Evolutionary conservation across 2,329 filamentous ascomycete genomes (phyloP).

Genomic region (Tolypocladium pustulatum): DNA sequence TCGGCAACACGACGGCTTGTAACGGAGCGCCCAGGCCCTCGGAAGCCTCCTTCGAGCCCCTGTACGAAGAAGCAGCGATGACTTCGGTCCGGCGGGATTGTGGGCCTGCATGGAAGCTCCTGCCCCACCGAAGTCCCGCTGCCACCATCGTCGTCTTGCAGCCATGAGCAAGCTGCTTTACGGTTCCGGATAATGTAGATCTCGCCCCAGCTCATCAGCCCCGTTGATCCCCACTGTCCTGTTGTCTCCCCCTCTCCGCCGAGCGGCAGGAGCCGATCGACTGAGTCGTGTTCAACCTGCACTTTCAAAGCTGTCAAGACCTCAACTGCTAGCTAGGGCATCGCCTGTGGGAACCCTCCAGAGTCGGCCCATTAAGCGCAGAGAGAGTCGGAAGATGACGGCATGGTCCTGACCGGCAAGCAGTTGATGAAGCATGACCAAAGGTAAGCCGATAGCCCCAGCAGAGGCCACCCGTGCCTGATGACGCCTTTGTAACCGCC

Average conservation of each 20-base stretch:
- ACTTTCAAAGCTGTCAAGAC: neutral
- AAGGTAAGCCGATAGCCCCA: neutral
- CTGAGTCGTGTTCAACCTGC: neutral
- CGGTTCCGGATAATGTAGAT: neutral
- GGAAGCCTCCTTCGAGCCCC: neutral
- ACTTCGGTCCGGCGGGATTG: neutral
- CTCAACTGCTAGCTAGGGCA: too few relatives aligned
- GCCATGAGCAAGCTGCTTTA: neutral
- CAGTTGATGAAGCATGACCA: neutral
- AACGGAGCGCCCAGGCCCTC: neutral
- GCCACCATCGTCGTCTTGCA: neutral
- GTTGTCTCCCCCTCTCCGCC: neutral
- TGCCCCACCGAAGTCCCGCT: neutral
- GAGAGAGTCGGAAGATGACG: neutral
- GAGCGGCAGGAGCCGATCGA: neutral
- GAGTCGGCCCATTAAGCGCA: neutral
- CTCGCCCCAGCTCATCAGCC: neutral
- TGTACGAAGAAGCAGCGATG: neutral
- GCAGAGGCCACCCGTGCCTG: neutral
- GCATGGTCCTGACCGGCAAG: neutral
- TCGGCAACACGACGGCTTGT: neutral
- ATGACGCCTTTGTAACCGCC: neutral
- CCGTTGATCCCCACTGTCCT: neutral
- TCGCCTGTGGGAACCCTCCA: too few relatives aligned
- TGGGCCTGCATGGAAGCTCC: neutral